Percentiles rank a stretch among this genome's conserved stretches.
Evolutionary conservation across 2,329 filamentous ascomycete species (phyloP).

Genomic region (Dactylellina drechsleri): DNA sequence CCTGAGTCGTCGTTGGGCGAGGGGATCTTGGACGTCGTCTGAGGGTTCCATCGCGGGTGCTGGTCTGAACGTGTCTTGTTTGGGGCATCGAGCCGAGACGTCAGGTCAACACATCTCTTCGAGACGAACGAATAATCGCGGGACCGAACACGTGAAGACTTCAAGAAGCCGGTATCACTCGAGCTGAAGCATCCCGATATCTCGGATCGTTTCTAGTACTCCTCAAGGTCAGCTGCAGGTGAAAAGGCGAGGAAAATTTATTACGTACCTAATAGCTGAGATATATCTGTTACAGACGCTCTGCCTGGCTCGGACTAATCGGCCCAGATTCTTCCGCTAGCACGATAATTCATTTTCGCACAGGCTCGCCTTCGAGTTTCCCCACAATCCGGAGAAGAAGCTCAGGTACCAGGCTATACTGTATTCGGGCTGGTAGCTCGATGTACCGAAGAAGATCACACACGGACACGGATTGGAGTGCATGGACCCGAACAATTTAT

Average conservation of each 20-base stretch:
- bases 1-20: conserved; percentile 19
- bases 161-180: too few relatives aligned
- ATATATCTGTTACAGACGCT: too few relatives aligned
- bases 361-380: conserved; percentile 11
- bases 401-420: conserved; percentile 13
- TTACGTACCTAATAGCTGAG: too few relatives aligned
- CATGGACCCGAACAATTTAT: conserved; percentile 47
- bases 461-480: conserved; percentile 18
- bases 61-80: conserved; percentile 16
- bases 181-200: too few relatives aligned
- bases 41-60: conserved; percentile 2
- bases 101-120: conserved; percentile 28
- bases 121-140: conserved; percentile 7
- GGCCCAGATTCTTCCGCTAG: conserved; percentile 49
- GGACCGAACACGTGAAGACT: too few relatives aligned
- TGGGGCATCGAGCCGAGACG: conserved; percentile 46
- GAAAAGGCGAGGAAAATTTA: too few relatives aligned
- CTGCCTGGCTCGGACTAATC: conserved; percentile 24
- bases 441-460: conserved; percentile 8
- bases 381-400: conserved; percentile 38
- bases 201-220: too few relatives aligned
- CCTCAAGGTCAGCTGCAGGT: too few relatives aligned
- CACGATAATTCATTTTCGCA: conserved; percentile 18
- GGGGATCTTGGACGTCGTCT: background rate
- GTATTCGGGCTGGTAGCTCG: conserved; percentile 5